phyloP scores from a whole-genome alignment of 306 rosid genomes.

The Acacia crassicarpa region DNA sequence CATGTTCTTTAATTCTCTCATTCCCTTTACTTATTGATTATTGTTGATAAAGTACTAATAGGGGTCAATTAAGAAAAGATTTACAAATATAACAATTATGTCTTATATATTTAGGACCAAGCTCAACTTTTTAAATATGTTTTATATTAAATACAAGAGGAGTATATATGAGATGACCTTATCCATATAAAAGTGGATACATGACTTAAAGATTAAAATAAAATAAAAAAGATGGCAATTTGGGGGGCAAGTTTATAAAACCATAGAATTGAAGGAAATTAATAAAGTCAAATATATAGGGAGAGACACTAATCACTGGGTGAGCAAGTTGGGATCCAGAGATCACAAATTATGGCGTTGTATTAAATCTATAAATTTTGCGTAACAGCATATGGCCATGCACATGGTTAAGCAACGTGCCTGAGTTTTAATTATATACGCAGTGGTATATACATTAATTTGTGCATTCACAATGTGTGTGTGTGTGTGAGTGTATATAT shows the following conservation, averaged over 20 bases:
- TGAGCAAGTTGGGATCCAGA: no score
- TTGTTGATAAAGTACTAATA: no score
- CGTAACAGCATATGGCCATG: neutral
- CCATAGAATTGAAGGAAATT: neutral
- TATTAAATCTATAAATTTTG: no score
- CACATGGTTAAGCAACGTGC: neutral
- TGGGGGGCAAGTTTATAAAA: neutral
- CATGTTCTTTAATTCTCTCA: no score
- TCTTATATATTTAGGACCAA: no score
- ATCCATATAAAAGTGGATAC: neutral
- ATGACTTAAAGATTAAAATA: neutral
- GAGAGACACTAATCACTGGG: neutral
- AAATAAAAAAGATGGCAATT: neutral
- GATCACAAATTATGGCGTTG: neutral
- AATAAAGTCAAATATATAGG: neutral
- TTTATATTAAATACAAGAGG: no score
- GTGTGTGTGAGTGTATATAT: neutral
- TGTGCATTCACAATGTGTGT: neutral
- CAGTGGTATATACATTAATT: neutral
- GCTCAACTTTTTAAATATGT: no score
- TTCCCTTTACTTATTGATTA: no score
- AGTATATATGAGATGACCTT: no score
- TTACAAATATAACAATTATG: no score
- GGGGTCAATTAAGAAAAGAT: fast-evolving
- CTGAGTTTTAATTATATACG: neutral